phyloP scores from a whole-genome alignment of 176 grass and related monocot species.

The Musa beccarii region DNA sequence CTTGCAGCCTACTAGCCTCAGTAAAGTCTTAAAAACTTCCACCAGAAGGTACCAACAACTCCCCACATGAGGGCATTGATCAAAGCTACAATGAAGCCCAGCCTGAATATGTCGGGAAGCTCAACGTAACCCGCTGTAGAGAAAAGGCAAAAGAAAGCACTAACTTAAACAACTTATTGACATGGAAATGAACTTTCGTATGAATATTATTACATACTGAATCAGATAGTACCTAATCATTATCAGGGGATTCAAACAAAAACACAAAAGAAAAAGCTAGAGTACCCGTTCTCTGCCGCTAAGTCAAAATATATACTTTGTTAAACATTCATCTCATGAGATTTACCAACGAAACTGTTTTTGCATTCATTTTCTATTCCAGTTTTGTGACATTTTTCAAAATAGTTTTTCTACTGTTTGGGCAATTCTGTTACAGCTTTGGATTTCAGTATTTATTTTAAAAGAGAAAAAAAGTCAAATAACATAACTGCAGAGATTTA shows the following conservation, averaged over 20 bases:
- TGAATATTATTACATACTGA: background rate
- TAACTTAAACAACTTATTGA: background rate
- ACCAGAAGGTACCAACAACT: conserved; percentile 74
- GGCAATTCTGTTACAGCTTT: background rate
- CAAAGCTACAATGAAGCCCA: conserved; percentile 60
- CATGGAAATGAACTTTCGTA: background rate
- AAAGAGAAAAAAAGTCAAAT: background rate
- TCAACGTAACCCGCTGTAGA: conserved; percentile 56
- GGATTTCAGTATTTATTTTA: background rate
- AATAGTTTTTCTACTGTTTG: background rate
- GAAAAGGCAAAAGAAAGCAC: background rate
- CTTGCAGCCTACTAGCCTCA: conserved; percentile 18
- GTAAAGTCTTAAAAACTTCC: conserved; percentile 84
- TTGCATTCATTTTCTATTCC: background rate
- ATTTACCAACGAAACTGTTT: background rate
- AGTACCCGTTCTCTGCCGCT: background rate
- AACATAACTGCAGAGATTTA: background rate
- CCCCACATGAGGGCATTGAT: conserved; percentile 57
- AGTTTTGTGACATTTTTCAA: background rate
- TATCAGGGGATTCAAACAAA: background rate
- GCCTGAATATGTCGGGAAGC: conserved; percentile 73
- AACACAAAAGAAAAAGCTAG: background rate
- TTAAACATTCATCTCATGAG: no score
- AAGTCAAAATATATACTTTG: no score
- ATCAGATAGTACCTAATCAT: background rate